These are phyloP conservation scores for Vaccinium vitisidaea DNA, from an alignment of 148 eudicot genomes.

Conservation along the genomic window DNA sequence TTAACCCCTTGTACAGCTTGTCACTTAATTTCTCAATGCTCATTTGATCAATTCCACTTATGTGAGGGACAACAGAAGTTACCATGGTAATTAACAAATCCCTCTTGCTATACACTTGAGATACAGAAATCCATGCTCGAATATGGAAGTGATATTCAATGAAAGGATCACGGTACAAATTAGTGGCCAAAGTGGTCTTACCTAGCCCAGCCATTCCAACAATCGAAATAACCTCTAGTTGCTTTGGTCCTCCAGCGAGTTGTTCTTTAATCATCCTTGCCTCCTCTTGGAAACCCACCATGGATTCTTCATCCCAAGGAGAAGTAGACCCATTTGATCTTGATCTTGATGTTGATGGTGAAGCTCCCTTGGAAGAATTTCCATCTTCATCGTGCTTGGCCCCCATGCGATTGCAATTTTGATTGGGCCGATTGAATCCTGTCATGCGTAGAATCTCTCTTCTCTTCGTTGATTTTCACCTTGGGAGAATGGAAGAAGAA, in stretches of 20 bases:
- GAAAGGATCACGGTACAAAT: slow-evolving; percentile 15
- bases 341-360: too few relatives aligned
- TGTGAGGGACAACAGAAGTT: neutral
- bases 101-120: slow-evolving; percentile 20
- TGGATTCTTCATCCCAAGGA: slow-evolving; percentile 14
- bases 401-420: too few relatives aligned
- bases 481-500: too few relatives aligned
- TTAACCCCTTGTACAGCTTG: slow-evolving; percentile 2
- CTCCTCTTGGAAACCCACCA: slow-evolving; percentile 24
- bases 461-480: too few relatives aligned
- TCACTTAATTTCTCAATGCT: neutral
- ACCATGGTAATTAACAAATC: slow-evolving; percentile 20
- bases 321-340: too few relatives aligned
- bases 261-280: slow-evolving; percentile 16
- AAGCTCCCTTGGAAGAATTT: too few relatives aligned
- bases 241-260: slow-evolving; percentile 12
- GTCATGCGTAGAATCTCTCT: too few relatives aligned
- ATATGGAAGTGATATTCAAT: slow-evolving; percentile 21
- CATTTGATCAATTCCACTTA: neutral
- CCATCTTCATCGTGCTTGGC: too few relatives aligned
- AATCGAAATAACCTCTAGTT: slow-evolving; percentile 25
- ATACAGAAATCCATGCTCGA: slow-evolving; percentile 27
- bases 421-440: too few relatives aligned
- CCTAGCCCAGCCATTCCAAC: slow-evolving; percentile 23
- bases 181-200: slow-evolving; percentile 27